Percentiles rank a stretch among this genome's conserved stretches.
phyloP scores from a whole-genome alignment of 140 eudicot species.

The Bidens hawaiensis region DNA sequence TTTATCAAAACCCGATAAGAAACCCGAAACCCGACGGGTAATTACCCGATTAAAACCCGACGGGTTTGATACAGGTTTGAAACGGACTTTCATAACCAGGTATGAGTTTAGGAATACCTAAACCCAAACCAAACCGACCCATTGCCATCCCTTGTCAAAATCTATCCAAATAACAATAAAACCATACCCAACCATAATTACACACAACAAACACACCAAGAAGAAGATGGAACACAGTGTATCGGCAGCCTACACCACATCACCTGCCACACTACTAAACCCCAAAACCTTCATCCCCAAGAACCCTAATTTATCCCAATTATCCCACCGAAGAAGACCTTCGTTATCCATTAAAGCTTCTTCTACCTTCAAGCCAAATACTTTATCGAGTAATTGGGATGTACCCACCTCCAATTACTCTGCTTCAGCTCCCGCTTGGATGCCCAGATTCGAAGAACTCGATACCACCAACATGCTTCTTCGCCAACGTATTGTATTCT shows the following conservation, averaged over 20 bases:
- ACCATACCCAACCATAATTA: not conserved
- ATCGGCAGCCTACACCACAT: slow-evolving; percentile 45
- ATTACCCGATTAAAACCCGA: no score
- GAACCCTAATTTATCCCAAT: slow-evolving; percentile 15
- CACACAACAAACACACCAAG: slow-evolving; percentile 1
- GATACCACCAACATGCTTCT: slow-evolving; percentile 98
- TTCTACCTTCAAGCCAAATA: slow-evolving; percentile 14
- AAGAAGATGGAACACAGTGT: slow-evolving; percentile 55
- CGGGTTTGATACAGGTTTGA: no score
- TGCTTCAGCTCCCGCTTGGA: slow-evolving; percentile 58
- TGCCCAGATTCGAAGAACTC: slow-evolving; percentile 88
- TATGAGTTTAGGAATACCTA: no score
- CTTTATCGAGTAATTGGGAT: slow-evolving; percentile 62
- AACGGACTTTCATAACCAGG: no score
- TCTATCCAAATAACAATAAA: slow-evolving; percentile 15
- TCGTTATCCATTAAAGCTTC: slow-evolving; percentile 38
- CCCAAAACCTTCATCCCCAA: slow-evolving; percentile 18
- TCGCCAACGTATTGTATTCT: slow-evolving; percentile 85
- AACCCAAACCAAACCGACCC: no score
- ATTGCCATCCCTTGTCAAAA: no score
- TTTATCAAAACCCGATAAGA: no score
- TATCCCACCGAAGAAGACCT: slow-evolving; percentile 14
- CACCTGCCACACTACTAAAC: slow-evolving; percentile 33
- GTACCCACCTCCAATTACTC: slow-evolving; percentile 39
- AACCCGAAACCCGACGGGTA: no score